These are phyloP conservation scores for Parathielavia hyrcaniae DNA, from an alignment of 495 filamentous ascomycete species.

Conservation along the genomic window DNA sequence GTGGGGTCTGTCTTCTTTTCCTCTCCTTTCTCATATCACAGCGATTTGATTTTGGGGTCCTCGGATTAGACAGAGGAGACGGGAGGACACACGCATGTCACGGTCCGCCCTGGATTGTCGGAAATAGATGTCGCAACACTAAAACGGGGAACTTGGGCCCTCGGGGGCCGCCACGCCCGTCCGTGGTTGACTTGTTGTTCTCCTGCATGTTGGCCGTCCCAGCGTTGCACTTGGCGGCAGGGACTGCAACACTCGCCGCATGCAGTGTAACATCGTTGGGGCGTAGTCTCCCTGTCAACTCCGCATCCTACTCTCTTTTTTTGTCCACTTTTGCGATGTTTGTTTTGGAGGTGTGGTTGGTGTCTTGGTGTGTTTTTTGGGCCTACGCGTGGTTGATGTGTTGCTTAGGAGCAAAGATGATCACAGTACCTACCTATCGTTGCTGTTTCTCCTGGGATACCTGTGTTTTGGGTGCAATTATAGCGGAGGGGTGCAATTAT, in stretches of 20 bases:
- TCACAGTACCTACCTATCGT: too few relatives aligned
- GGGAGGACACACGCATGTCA: background rate
- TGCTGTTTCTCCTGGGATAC: background rate
- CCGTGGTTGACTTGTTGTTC: too few relatives aligned
- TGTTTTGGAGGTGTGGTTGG: too few relatives aligned
- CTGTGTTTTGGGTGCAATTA: background rate
- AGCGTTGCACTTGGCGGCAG: background rate
- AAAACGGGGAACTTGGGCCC: too few relatives aligned
- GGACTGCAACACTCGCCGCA: background rate
- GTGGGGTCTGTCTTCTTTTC: too few relatives aligned
- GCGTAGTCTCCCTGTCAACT: background rate
- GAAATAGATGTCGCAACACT: slow-evolving; percentile 4
- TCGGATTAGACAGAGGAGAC: background rate
- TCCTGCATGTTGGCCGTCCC: slow-evolving; percentile 3
- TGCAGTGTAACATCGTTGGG: slow-evolving; percentile 8
- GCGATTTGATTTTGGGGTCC: background rate
- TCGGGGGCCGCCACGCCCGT: background rate
- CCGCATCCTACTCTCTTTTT: background rate
- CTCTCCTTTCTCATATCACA: background rate
- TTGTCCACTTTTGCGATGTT: too few relatives aligned
- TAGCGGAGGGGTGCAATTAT: background rate
- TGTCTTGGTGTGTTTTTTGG: too few relatives aligned
- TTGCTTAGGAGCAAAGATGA: background rate
- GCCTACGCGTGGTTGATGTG: background rate
- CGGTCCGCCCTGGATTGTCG: too few relatives aligned